phyloP scores from a whole-genome alignment of 1,284 basidiomycete genomes.

The Trichosporon inkin region DNA sequence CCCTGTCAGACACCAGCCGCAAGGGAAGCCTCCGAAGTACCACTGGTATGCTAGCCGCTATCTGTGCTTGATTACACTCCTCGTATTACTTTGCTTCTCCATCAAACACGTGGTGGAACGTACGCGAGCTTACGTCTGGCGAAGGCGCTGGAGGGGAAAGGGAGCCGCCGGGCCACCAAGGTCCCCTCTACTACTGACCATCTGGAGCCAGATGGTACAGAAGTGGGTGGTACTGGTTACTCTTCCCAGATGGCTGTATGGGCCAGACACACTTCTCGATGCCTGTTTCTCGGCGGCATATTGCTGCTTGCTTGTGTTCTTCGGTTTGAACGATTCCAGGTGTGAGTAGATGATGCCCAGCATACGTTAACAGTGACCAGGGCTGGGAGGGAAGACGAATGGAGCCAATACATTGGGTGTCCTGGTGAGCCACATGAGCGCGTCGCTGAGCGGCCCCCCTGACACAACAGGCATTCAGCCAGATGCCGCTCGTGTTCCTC shows the following conservation, averaged over 20 bases:
- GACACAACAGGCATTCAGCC: constrained; percentile 35
- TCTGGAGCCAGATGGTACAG: constrained; percentile 1
- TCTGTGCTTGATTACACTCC: constrained; percentile 14
- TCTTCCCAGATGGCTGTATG: constrained; percentile 34
- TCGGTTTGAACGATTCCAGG: constrained; percentile 20
- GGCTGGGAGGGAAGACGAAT: constrained; percentile 14
- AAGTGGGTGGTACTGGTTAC: constrained; percentile 9
- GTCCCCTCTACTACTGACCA: background rate
- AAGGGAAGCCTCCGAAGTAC: constrained; percentile 7
- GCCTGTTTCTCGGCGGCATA: constrained; percentile 28
- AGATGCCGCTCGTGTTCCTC: constrained; percentile 47
- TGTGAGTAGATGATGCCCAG: constrained; percentile 4
- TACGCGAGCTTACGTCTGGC: background rate
- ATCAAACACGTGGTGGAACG: background rate
- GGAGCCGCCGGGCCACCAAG: no score
- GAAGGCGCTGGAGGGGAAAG: background rate
- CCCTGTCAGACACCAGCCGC: background rate
- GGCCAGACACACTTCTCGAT: constrained; percentile 31
- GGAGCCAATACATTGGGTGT: constrained; percentile 33
- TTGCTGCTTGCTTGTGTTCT: no score
- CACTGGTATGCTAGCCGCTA: constrained; percentile 27
- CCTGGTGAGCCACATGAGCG: constrained; percentile 23
- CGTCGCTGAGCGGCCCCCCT: background rate
- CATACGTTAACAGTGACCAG: background rate
- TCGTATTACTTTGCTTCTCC: constrained; percentile 11